phyloP scores from a whole-genome alignment of 2,329 filamentous ascomycete genomes.

The Claviceps sp. region DNA sequence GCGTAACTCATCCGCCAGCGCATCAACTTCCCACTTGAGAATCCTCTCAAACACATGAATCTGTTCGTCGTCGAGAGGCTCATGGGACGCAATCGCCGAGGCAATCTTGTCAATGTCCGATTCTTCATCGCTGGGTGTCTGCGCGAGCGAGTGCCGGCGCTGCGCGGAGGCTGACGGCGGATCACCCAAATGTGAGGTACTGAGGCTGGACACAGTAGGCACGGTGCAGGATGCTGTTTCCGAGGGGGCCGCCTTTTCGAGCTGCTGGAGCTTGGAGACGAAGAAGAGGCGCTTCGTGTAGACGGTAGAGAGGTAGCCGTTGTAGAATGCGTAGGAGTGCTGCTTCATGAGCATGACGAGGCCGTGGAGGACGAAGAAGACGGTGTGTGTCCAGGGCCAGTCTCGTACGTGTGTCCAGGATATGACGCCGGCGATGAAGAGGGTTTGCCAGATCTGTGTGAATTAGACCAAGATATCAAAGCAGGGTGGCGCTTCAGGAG shows the following conservation, averaged over 20 bases:
- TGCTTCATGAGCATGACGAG: conserved; percentile 75
- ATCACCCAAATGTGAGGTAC: conserved; percentile 30
- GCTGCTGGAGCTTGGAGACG: conserved; percentile 37
- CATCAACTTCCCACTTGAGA: conserved; percentile 53
- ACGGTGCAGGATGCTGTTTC: conserved; percentile 27
- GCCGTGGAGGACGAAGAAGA: conserved; percentile 63
- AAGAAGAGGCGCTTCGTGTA: conserved; percentile 37
- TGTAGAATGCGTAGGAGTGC: conserved; percentile 68
- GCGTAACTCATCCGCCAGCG: conserved; percentile 49
- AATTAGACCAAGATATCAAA: neutral
- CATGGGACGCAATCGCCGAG: conserved; percentile 44
- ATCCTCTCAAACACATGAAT: conserved; percentile 50
- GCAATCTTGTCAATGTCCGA: conserved; percentile 47
- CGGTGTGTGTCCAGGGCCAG: conserved; percentile 75
- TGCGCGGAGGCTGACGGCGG: conserved; percentile 27
- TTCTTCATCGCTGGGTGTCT: conserved; percentile 23
- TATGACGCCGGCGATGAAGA: conserved; percentile 49
- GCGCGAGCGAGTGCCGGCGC: conserved; percentile 27
- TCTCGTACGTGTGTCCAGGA: conserved; percentile 55
- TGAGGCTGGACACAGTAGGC: conserved; percentile 27
- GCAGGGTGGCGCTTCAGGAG: too few relatives aligned
- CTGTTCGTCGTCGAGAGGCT: conserved; percentile 48
- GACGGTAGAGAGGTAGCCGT: conserved; percentile 54
- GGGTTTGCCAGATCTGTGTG: conserved; percentile 49
- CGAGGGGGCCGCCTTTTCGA: conserved; percentile 39